A percentile compares a stretch with the other conserved stretches of the same genome.
Evolutionary conservation across 2,329 filamentous ascomycete species (phyloP).

Genomic region (Scedosporium aurantiacum): DNA sequence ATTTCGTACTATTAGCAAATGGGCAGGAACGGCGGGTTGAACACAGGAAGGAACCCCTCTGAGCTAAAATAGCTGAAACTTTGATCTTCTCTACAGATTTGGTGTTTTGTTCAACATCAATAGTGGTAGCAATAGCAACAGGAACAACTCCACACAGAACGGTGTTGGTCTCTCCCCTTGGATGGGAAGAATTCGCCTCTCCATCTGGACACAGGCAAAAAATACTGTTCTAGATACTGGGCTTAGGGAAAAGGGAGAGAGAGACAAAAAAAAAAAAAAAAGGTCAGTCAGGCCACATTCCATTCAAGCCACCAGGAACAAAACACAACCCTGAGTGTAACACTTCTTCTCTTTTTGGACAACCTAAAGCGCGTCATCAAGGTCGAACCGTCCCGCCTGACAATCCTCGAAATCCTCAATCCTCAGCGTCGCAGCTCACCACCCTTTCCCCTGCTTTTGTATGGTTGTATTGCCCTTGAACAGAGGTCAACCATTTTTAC

Average conservation of each 20-base stretch:
- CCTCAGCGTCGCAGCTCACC: neutral
- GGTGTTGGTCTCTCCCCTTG: neutral
- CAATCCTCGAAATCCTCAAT: neutral
- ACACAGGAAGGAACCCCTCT: neutral
- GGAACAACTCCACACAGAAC: neutral
- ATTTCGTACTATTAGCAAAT: no score
- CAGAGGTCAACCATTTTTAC: neutral
- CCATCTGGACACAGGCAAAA: neutral
- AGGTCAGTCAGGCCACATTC: neutral
- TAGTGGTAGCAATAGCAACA: no score
- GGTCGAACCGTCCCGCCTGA: neutral
- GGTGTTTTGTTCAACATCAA: no score
- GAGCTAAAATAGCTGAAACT: neutral
- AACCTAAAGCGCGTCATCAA: conserved; percentile 1
- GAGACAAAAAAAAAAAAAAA: neutral
- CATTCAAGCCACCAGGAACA: neutral
- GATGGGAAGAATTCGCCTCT: neutral
- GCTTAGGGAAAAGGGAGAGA: neutral
- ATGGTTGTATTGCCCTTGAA: neutral
- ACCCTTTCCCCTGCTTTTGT: neutral
- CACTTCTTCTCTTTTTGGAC: neutral
- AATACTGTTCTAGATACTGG: neutral
- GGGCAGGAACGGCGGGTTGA: neutral
- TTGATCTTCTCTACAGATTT: neutral
- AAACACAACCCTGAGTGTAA: neutral